Conservation (phyloP, 2,329 filamentous ascomycete genomes). For the Metarhizium anisopliae region DNA sequence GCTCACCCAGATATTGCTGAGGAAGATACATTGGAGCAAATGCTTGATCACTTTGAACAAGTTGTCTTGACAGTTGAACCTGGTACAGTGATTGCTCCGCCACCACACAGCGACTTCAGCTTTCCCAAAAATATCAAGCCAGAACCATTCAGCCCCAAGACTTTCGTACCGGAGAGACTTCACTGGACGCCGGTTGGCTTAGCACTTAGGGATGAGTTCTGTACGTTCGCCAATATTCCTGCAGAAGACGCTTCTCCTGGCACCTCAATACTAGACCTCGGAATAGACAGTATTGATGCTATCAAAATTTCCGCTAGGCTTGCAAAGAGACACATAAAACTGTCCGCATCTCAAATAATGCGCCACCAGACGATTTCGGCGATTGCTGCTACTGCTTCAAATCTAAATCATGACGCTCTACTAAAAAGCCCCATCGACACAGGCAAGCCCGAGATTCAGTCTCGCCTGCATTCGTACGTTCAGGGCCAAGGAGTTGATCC, state of each 20-base stretch:
- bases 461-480: constrained; percentile 29
- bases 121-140: background rate
- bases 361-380: constrained; percentile 56
- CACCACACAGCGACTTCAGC: background rate
- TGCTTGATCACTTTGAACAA: constrained; percentile 33
- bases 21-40: constrained; percentile 14
- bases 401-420: constrained; percentile 31
- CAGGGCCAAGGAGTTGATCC: constrained; percentile 23
- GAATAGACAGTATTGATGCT: constrained; percentile 84
- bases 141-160: background rate
- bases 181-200: constrained; percentile 28
- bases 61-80: constrained; percentile 7
- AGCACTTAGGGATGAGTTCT: constrained; percentile 52
- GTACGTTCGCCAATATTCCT: constrained; percentile 47
- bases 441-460: background rate
- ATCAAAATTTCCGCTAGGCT: constrained; percentile 75
- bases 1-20: constrained; percentile 37
- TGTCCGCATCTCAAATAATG: constrained; percentile 73
- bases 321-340: constrained; percentile 45
- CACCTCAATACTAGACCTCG: constrained; percentile 69
- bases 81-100: constrained; percentile 4
- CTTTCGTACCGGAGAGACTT: background rate
- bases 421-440: no score
- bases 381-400: background rate
- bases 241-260: constrained; percentile 41